Percentiles rank a stretch among this genome's conserved stretches.
phyloP scores from a whole-genome alignment of 768 basidiomycete species.

The Tricholoma flavovirens region DNA sequence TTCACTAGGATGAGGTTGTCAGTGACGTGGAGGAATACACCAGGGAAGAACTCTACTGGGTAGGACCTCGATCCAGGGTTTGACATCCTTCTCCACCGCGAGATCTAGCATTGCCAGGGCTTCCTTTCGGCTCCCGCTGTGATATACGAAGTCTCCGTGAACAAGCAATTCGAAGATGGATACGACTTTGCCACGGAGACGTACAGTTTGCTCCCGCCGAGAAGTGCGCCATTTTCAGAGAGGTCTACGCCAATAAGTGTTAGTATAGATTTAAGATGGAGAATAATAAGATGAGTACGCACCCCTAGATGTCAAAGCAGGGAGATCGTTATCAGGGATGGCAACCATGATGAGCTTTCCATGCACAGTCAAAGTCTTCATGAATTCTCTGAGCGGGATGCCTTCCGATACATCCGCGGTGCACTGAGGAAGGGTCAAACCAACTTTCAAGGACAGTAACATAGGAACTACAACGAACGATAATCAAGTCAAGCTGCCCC shows the following conservation, averaged over 20 bases:
- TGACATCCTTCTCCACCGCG: slow-evolving; percentile 47
- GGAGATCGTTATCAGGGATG: slow-evolving; percentile 44
- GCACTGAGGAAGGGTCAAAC: slow-evolving; percentile 12
- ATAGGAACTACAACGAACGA: slow-evolving; percentile 22
- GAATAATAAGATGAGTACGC: slow-evolving; percentile 18
- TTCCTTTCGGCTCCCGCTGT: slow-evolving; percentile 54
- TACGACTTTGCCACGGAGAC: neutral
- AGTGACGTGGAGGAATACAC: neutral
- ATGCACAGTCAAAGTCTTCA: slow-evolving; percentile 44
- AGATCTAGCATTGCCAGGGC: slow-evolving; percentile 55
- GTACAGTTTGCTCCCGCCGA: slow-evolving; percentile 28
- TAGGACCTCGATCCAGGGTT: slow-evolving; percentile 40
- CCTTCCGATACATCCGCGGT: slow-evolving; percentile 24
- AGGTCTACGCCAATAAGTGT: no score
- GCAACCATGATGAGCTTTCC: slow-evolving; percentile 55
- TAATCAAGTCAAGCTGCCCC: slow-evolving; percentile 46
- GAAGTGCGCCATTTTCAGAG: slow-evolving; percentile 17
- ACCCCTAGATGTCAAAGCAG: slow-evolving; percentile 28
- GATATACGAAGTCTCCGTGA: slow-evolving; percentile 26
- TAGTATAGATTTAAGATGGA: no score
- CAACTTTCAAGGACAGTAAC: neutral
- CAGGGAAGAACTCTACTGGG: slow-evolving; percentile 25
- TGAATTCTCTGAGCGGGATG: slow-evolving; percentile 26
- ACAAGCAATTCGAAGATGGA: neutral
- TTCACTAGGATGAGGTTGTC: slow-evolving; percentile 26